Evolutionary conservation across 495 filamentous ascomycete genomes (phyloP).

Genomic region (Aspergillus coremiiformis): DNA sequence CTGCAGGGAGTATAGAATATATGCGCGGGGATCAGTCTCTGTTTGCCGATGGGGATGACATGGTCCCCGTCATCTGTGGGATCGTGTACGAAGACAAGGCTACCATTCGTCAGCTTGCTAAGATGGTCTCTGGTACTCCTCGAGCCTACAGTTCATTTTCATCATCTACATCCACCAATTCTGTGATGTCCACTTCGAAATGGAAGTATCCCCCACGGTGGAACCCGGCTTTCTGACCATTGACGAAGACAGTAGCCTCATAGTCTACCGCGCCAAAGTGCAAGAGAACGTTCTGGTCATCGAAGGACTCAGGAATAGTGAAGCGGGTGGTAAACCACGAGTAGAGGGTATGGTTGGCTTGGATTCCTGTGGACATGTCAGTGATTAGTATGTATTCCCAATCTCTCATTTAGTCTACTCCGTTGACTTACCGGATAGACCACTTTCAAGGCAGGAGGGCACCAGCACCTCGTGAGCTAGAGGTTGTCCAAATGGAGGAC

Average conservation of each 20-base stretch:
- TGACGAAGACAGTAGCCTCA: constrained; percentile 57
- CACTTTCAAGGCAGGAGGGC: constrained; percentile 59
- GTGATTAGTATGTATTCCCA: neutral
- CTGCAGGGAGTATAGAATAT: constrained; percentile 65
- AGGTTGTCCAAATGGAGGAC: constrained; percentile 33
- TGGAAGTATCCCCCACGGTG: constrained; percentile 57
- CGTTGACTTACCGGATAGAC: constrained; percentile 34
- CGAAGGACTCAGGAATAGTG: constrained; percentile 43
- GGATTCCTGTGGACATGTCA: constrained; percentile 39
- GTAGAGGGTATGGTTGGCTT: constrained; percentile 38
- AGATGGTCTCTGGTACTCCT: too few relatives aligned
- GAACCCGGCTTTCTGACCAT: constrained; percentile 45
- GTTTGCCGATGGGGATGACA: constrained; percentile 60
- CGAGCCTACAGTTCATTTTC: constrained; percentile 53
- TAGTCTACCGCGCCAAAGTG: constrained; percentile 66
- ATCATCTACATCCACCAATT: constrained; percentile 31
- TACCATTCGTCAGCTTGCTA: constrained; percentile 17
- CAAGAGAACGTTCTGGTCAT: constrained; percentile 41
- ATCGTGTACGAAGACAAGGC: constrained; percentile 56
- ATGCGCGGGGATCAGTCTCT: constrained; percentile 48
- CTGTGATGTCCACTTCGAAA: constrained; percentile 53
- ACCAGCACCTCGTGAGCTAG: constrained; percentile 48
- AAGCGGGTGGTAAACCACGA: constrained; percentile 58
- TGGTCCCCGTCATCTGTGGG: constrained; percentile 50
- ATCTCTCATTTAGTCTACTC: neutral